Percentiles rank a stretch among this genome's conserved stretches.
Conservation (phyloP, 176 grass and related monocot genomes). For the Oropetium thomaeum region DNA sequence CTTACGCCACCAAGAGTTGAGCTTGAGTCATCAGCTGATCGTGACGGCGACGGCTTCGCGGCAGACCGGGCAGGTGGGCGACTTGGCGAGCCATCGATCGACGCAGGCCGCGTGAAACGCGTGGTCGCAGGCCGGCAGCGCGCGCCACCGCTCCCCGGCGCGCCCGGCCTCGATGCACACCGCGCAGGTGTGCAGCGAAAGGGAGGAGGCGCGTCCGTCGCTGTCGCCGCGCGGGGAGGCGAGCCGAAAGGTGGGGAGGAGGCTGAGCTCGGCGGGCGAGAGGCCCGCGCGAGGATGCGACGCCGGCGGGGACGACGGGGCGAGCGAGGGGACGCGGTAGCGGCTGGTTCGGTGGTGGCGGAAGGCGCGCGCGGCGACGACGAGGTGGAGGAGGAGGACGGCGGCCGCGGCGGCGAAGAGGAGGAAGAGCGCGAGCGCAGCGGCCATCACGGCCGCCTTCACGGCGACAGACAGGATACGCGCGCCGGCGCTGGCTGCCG, state of each 20-base stretch:
- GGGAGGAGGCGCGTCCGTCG: neutral
- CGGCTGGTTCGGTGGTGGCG: conserved; percentile 23
- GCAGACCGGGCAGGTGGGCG: conserved; percentile 75
- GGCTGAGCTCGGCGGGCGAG: conserved; percentile 36
- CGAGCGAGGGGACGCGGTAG: conserved; percentile 4
- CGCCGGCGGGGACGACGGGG: neutral
- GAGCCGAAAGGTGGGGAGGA: conserved; percentile 41
- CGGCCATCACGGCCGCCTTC: conserved; percentile 59
- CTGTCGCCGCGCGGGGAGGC: neutral
- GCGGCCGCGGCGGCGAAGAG: conserved; percentile 63
- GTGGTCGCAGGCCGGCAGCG: conserved; percentile 59
- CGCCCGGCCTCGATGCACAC: conserved; percentile 63
- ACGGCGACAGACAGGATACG: conserved; percentile 58
- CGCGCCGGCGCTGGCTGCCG: conserved; percentile 22
- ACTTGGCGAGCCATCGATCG: conserved; percentile 69
- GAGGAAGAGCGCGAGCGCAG: conserved; percentile 66
- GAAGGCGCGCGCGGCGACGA: conserved; percentile 58
- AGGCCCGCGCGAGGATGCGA: conserved; percentile 31
- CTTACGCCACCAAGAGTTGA: neutral
- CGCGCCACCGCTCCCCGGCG: conserved; percentile 59
- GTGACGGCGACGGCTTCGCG: conserved; percentile 41
- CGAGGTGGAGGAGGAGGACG: conserved; percentile 61
- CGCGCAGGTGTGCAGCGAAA: conserved; percentile 28
- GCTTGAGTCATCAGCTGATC: neutral
- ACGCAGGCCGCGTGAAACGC: conserved; percentile 75